Conservation (phyloP, 768 basidiomycete genomes). For the Suillus weaverae region DNA sequence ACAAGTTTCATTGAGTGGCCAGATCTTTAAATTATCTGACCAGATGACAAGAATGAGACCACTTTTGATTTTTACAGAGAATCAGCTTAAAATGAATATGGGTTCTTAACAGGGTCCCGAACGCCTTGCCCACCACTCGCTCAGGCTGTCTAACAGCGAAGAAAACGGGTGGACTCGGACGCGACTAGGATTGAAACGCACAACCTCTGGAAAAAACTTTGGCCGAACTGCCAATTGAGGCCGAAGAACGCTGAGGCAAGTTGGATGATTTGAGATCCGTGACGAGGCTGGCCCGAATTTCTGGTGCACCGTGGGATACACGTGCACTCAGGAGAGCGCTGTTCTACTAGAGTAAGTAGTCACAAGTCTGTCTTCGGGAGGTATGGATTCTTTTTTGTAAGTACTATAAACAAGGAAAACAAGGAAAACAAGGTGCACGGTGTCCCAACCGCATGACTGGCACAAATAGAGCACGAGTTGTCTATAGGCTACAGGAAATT, state of each 20-base stretch:
- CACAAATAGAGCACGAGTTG: too few species aligned
- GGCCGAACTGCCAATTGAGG: too few species aligned
- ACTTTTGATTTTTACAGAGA: neutral
- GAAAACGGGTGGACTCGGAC: neutral
- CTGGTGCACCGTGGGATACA: neutral
- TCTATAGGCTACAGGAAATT: neutral
- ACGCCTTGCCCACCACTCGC: neutral
- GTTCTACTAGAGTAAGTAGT: too few species aligned
- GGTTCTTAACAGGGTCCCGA: neutral
- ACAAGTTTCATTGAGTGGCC: neutral
- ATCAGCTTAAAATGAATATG: neutral
- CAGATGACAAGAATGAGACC: neutral
- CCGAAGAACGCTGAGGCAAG: too few species aligned
- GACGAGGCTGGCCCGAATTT: neutral
- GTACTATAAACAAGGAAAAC: too few species aligned
- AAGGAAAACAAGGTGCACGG: too few species aligned
- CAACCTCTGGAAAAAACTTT: too few species aligned
- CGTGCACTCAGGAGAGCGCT: too few species aligned
- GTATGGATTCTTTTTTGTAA: too few species aligned
- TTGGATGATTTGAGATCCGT: too few species aligned
- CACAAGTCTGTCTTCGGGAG: too few species aligned
- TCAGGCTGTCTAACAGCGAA: neutral
- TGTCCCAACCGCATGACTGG: too few species aligned
- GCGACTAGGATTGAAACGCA: neutral
- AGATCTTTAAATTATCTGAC: constrained; percentile 1